Evolutionary conservation across 176 grass and related monocot species (phyloP).

Genomic region (Rhynchospora pubera): DNA sequence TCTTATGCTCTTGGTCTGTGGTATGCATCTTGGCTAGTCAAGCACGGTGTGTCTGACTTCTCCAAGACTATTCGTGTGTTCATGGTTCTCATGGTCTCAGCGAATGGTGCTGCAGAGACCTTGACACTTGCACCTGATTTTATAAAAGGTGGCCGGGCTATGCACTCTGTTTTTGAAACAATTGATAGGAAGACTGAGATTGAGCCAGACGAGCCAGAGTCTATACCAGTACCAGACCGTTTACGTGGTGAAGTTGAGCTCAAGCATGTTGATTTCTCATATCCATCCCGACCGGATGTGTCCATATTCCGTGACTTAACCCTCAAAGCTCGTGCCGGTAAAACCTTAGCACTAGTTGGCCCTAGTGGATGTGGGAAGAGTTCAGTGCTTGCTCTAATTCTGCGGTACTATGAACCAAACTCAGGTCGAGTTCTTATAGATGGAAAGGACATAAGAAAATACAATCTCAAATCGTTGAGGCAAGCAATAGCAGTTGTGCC

Average conservation of each 20-base stretch:
- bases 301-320: constrained; percentile 66
- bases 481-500: constrained; percentile 58
- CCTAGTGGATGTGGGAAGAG: constrained; percentile 90
- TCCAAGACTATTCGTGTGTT: constrained; percentile 84
- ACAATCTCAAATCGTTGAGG: constrained; percentile 65
- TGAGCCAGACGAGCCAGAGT: constrained; percentile 70
- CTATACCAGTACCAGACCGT: constrained; percentile 42
- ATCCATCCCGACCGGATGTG: constrained; percentile 67
- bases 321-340: constrained; percentile 62
- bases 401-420: constrained; percentile 72
- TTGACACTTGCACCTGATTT: constrained; percentile 89
- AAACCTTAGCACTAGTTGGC: constrained; percentile 73
- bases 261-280: constrained; percentile 67
- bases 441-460: constrained; percentile 73
- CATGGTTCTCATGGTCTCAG: constrained; percentile 97
- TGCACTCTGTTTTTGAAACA: constrained; percentile 78
- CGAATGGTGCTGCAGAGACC: constrained; percentile 87
- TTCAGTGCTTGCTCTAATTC: constrained; percentile 63
- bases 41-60: constrained; percentile 86
- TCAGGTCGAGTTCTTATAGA: constrained; percentile 75
- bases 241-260: constrained; percentile 68
- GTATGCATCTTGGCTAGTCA: constrained; percentile 82
- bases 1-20: constrained; percentile 80
- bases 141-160: constrained; percentile 74
- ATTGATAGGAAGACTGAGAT: constrained; percentile 70